Conservation (phyloP, 1,139 yeast genomes). For the Pichia sp. region DNA sequence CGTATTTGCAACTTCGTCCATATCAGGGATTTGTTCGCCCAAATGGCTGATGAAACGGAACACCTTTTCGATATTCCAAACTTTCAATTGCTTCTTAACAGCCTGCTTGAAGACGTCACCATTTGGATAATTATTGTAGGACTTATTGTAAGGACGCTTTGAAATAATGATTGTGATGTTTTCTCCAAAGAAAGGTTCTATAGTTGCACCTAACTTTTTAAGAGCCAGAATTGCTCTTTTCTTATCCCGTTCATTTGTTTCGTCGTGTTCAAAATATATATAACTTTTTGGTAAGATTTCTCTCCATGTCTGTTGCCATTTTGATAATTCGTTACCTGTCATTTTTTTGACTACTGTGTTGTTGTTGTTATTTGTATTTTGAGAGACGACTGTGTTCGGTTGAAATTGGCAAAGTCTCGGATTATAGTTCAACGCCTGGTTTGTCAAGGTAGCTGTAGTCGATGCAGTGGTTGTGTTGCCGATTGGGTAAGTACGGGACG, state of each 20-base stretch:
- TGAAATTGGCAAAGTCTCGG: no score
- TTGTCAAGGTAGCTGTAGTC: no score
- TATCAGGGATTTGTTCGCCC: constrained; percentile 44
- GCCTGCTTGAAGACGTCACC: constrained; percentile 73
- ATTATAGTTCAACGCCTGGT: no score
- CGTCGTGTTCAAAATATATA: constrained; percentile 75
- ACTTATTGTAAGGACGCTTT: constrained; percentile 44
- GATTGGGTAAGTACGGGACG: not conserved
- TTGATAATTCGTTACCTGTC: constrained; percentile 45
- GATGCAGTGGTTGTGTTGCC: constrained; percentile 1
- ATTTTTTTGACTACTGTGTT: constrained; percentile 20
- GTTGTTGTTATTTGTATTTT: constrained; percentile 1
- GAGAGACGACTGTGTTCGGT: no score
- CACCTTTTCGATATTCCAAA: constrained; percentile 89
- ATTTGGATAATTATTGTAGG: constrained; percentile 35
- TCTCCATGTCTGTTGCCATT: constrained; percentile 86
- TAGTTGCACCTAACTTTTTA: constrained; percentile 58
- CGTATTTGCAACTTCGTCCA: constrained; percentile 2
- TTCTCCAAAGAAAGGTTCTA: constrained; percentile 74
- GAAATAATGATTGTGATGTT: constrained; percentile 82
- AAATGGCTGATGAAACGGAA: constrained; percentile 74
- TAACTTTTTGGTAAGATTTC: constrained; percentile 70
- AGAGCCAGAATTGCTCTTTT: constrained; percentile 54
- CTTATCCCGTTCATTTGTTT: constrained; percentile 51
- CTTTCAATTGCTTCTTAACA: constrained; percentile 58